Evolutionary conservation across 2,329 filamentous ascomycete genomes (phyloP), one percentile per base, ranked within the genome.

Genomic region (Esteya vermicola): DNA sequence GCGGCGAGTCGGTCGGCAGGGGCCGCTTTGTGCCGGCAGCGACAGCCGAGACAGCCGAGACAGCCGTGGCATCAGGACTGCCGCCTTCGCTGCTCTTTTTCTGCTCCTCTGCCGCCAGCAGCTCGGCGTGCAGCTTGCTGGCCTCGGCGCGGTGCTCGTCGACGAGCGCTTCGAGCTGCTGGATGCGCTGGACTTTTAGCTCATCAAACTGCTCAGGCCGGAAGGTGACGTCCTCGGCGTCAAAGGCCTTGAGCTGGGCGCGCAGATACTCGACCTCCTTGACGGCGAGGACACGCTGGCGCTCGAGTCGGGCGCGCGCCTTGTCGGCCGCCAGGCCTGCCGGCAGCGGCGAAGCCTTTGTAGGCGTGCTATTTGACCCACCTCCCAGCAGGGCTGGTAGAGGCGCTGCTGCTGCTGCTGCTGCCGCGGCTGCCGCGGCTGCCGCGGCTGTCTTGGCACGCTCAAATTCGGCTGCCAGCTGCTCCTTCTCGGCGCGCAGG

Each of bases 231-330:
- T 96, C 88, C 57, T 98, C 91, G 1, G 76, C 73, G 52, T 96
- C 85, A 44, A 93, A 81, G 0, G 83, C 81, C 60, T 88, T 88
- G 40, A 96, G 70, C 57, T 98, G 91, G 1, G 85, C 89, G 19
- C 91, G 82, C 7, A 98, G 70, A 55, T 93, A 94, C 49, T 95
- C 88, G 1, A 91, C 85, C 56, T 98, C 93, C 54, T 95, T 95
- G 20, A 85, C 70, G 0, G 88, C 85, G 8, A 98, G 70, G 1
- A 72, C 75, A 43, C 85, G 82, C 55, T 96, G 89, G 43, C 91
- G 72, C 51, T 98, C 89, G 0, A 95, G 63, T 25, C 91, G 75
- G 39, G 81, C 64, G 33, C 77, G 78, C 1, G 73, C 70, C 59
- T 86, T 81, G 51, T 85, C 81, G 4, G 16, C 32, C 4, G 16